These are phyloP conservation scores for Beta corolliflora DNA, from an alignment of 179 eudicot species.

Conservation along the genomic window DNA sequence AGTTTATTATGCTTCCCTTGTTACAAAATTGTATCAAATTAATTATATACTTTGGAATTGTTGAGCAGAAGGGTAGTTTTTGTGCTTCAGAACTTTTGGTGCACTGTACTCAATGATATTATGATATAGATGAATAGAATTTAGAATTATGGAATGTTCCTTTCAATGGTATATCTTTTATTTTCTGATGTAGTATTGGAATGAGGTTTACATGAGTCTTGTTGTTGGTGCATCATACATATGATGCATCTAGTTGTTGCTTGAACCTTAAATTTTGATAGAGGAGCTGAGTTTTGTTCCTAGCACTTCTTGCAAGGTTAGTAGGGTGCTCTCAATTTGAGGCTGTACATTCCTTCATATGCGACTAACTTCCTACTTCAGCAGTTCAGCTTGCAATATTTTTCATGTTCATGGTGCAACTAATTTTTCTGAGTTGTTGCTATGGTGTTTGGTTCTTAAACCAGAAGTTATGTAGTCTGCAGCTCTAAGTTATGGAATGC, in stretches of 20 bases:
- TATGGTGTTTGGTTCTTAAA: neutral
- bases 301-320: neutral
- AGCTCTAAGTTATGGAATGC: neutral
- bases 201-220: neutral
- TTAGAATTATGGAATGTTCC: neutral
- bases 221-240: constrained; percentile 3
- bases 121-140: constrained; percentile 24
- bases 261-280: constrained; percentile 8
- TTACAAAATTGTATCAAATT: constrained; percentile 5
- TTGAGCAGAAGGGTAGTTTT: constrained; percentile 13
- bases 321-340: neutral
- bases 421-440: neutral
- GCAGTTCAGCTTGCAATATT: neutral
- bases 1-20: constrained; percentile 9
- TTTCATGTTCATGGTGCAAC: neutral
- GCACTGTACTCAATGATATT: constrained; percentile 11
- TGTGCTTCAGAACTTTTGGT: constrained; percentile 12
- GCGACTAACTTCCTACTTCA: neutral
- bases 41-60: constrained; percentile 7
- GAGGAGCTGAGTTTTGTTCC: neutral
- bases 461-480: neutral
- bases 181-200: neutral
- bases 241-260: neutral
- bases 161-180: neutral
- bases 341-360: neutral